Percentiles rank a stretch among this genome's conserved stretches.
Evolutionary conservation across 164 flowering plant genomes (phyloP).

Genomic region (Nelumbo lutea): DNA sequence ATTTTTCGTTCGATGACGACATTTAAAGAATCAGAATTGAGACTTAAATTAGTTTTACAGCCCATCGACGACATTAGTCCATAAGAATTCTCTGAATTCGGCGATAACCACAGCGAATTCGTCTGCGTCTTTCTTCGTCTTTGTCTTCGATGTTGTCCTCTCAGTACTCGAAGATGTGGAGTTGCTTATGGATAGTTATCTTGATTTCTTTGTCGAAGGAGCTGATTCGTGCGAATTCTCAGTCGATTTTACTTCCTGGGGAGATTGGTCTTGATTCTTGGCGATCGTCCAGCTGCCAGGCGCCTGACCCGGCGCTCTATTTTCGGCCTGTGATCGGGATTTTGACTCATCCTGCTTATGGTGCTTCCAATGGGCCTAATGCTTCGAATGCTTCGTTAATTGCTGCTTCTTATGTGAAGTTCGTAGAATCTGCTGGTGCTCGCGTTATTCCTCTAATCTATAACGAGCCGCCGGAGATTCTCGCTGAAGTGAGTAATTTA

Average conservation of each 20-base stretch:
- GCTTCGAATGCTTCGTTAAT: constrained; percentile 71
- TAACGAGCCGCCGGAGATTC: constrained; percentile 65
- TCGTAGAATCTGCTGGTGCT: constrained; percentile 94
- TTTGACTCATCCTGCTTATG: constrained; percentile 90
- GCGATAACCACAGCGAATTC: constrained; percentile 12
- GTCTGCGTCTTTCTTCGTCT: constrained; percentile 9
- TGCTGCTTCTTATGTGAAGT: constrained; percentile 94
- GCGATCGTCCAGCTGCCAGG: constrained; percentile 30
- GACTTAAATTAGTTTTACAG: too few species aligned
- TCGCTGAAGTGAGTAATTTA: constrained; percentile 36
- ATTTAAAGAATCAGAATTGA: too few species aligned
- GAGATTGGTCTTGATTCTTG: constrained; percentile 7
- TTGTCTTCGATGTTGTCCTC: constrained; percentile 8
- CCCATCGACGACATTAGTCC: too few species aligned
- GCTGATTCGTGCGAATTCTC: constrained; percentile 29
- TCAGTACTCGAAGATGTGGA: constrained; percentile 26
- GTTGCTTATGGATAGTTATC: constrained; percentile 47
- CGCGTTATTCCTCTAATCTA: constrained; percentile 90
- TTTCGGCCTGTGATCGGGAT: constrained; percentile 89
- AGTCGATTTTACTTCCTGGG: constrained; percentile 39
- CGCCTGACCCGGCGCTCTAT: constrained; percentile 51
- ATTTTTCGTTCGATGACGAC: too few species aligned
- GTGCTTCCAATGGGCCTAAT: constrained; percentile 82
- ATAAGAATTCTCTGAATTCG: background rate
- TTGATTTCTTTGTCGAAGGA: constrained; percentile 40